Percentiles rank a stretch among this genome's conserved stretches.
phyloP scores from a whole-genome alignment of 2,329 filamentous ascomycete species.

The Scedosporium aurantiacum region DNA sequence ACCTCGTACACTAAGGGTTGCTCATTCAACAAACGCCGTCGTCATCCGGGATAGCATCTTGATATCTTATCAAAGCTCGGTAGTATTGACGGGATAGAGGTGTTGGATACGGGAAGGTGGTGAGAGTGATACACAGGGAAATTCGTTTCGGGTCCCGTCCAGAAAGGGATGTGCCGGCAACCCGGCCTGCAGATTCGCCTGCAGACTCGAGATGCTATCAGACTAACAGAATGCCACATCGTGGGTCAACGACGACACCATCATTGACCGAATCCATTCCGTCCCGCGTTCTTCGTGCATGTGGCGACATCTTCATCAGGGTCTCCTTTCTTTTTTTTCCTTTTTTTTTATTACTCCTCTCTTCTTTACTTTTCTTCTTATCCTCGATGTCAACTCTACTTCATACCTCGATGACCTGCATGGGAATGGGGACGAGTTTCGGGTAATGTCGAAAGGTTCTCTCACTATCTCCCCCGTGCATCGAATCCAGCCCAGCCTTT shows the following conservation, averaged over 20 bases:
- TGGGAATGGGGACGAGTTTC: neutral
- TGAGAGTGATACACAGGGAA: neutral
- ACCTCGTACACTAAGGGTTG: too few relatives aligned
- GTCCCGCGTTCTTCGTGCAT: neutral
- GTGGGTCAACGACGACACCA: neutral
- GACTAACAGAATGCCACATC: neutral
- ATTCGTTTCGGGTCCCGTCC: neutral
- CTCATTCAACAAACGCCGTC: neutral
- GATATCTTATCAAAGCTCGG: neutral
- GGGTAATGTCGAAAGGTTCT: too few relatives aligned
- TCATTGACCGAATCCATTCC: neutral
- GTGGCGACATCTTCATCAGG: neutral
- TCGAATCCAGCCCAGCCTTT: too few relatives aligned
- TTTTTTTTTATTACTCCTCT: neutral
- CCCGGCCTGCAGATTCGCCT: neutral
- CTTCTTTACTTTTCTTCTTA: neutral
- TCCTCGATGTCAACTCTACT: too few relatives aligned
- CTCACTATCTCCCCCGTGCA: too few relatives aligned
- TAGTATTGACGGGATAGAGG: neutral
- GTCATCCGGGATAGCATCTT: neutral
- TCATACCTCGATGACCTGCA: neutral
- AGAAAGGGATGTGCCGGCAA: neutral
- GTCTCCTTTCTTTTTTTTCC: neutral
- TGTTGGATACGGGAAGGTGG: neutral
- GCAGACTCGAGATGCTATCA: neutral